Base-by-base conservation (phyloP, 2,329 filamentous ascomycete genomes). In the Neonectria hederae region DNA sequence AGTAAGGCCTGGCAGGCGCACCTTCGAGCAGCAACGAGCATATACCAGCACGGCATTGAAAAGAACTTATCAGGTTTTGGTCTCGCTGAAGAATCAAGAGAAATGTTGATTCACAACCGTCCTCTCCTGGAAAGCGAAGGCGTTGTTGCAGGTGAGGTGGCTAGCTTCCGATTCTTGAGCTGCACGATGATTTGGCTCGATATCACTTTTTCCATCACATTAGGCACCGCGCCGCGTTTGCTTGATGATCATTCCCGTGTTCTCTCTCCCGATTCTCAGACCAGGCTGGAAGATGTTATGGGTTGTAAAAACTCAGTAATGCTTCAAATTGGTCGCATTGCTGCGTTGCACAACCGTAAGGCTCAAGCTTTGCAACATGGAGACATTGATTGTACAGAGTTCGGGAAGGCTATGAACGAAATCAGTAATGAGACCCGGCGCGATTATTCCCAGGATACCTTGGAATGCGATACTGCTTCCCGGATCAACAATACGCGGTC, bases 131-230 rank as follows among this genome's bases (percentile, higher is more conserved):
- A 54, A 54, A 17, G 22, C 10, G 51, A 49, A 17, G 8, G 9
- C 10, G n/a, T 5, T 1, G 13, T 11, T 13, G 21, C 24, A n/a
- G 42, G 21, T 21, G 19, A 54, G 22, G 51, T 62, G 9, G 21
- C 24, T 2, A 11, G 11, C n/a, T 55, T 62, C 11, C 45, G 42
- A 22, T 55, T 54, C 22, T 22, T 62, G 5, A n/a, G 28, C 11
- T 43, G 59, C n/a, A 51, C 52, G 5, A 43, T 54, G 17, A 28
- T 56, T 26, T 62, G 59, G 59, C 59, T 62, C 19, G 59, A 62
- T 5, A 56, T 62, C 19, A 43, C 24, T 24, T 26, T 52, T 14
- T 49, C 43, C 24, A 55, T 62, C 11, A 56, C 59, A 11, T 30
- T 21, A 21, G 59, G 59, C 9, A 40, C 11, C 5, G 42, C 42